Evolutionary conservation across 345 rosid genomes (phyloP), one percentile per base, ranked within the genome.

Genomic region (Garcia nutans): DNA sequence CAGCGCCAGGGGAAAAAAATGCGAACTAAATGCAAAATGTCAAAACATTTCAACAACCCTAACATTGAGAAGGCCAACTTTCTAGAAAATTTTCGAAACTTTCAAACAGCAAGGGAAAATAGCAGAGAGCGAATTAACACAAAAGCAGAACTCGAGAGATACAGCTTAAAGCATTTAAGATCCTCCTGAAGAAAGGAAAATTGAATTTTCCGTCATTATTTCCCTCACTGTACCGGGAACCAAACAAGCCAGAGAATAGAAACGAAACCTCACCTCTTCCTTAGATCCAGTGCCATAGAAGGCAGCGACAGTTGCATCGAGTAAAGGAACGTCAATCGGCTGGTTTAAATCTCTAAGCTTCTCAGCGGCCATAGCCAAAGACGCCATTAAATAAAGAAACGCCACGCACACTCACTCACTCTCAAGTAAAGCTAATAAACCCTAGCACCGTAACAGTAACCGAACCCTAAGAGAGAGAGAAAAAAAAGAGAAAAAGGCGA

Each of bases 251-350:
- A 10, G 41, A 16, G 19, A 42, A 67, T 16, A 23, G 58, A 59
- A 70, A 44, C 1, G 33, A 47, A 19, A 10, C 45, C 81, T 17
- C 33, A 96, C 99, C 98, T 96, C 99, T 61, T 93, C 97, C 66
- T 96, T 96, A 84, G 99, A 96, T 96, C 99, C 98, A 77, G 99
- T 96, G 83, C 97, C 99, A n/a, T 93, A 96, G 88, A 96, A 96
- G 76, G 99, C 99, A 58, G 97, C 93, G 73, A 96, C 98, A 67
- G 99, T 96, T 47, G 97, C 97, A 77, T 96, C 97, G 76, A 93
- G 98, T 76, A 93, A 76, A 74, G 79, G 81, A 71, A 93, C 99
- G 85, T 96, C 98, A 79, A 96, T 92, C 75, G 97, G 93, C 83
- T 89, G 91, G 79, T 95, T 93, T 88, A 96, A 91, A 87, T 96